phyloP scores from a whole-genome alignment of 1,139 yeast genomes.

The Meyerozyma athensensis region DNA sequence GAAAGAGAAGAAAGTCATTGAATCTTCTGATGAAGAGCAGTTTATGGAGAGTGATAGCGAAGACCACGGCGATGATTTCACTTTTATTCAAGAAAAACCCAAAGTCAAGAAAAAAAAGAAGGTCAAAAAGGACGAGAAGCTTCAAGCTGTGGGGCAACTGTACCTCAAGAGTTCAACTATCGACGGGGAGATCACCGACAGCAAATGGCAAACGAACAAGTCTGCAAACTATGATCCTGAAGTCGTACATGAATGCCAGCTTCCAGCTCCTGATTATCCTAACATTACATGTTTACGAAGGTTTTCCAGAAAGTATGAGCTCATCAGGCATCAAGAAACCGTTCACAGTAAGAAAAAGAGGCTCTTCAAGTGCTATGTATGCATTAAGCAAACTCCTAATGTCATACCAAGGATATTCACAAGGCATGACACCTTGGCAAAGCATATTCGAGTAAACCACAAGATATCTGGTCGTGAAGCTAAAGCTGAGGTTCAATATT shows the following conservation, averaged over 20 bases:
- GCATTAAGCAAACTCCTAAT: constrained; percentile 58
- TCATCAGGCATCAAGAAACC: constrained; percentile 93
- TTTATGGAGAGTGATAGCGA: neutral
- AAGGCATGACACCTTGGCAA: constrained; percentile 88
- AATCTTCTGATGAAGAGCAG: neutral
- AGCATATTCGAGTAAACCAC: constrained; percentile 90
- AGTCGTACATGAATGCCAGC: constrained; percentile 46
- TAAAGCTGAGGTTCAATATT: constrained; percentile 46
- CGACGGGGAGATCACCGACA: constrained; percentile 16
- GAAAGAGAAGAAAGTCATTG: neutral
- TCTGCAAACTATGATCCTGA: constrained; percentile 48
- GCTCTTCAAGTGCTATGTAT: constrained; percentile 79
- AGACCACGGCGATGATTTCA: neutral
- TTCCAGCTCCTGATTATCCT: constrained; percentile 44
- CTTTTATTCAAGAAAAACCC: constrained; percentile 1
- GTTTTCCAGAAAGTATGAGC: constrained; percentile 90
- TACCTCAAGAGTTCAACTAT: constrained; percentile 5
- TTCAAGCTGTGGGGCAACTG: constrained; percentile 4
- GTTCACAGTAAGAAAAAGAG: constrained; percentile 88
- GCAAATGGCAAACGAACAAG: constrained; percentile 20
- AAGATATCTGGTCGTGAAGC: constrained; percentile 66
- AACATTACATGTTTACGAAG: constrained; percentile 68
- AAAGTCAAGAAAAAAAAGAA: neutral
- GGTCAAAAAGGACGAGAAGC: constrained; percentile 6
- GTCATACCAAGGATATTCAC: constrained; percentile 72